phyloP scores from a whole-genome alignment of 345 rosid genomes.

The rapeseed (Brassica napus) region DNA sequence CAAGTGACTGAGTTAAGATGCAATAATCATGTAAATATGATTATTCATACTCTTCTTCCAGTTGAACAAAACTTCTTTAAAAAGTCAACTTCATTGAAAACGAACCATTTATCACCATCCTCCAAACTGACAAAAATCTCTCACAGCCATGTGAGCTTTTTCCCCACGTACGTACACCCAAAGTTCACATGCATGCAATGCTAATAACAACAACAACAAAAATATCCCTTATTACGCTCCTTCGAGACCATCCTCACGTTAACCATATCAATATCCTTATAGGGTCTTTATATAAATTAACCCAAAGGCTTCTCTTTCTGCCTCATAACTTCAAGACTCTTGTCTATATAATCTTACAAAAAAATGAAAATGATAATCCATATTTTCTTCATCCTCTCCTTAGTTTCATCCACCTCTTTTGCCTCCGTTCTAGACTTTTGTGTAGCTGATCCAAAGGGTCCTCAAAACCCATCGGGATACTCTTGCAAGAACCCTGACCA shows the following conservation, averaged over 20 bases:
- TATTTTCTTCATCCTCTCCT: constrained; percentile 45
- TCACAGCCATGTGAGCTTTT: constrained; percentile 33
- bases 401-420: constrained; percentile 50
- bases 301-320: background rate
- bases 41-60: background rate
- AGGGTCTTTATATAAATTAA: constrained; percentile 25
- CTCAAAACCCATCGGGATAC: constrained; percentile 71
- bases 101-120: constrained; percentile 3
- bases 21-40: background rate
- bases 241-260: constrained; percentile 41
- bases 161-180: constrained; percentile 36
- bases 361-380: constrained; percentile 45
- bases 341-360: background rate
- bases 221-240: constrained; percentile 7
- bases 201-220: background rate
- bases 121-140: constrained; percentile 31
- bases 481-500: constrained; percentile 56
- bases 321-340: constrained; percentile 29
- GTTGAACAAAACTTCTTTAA: background rate
- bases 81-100: constrained; percentile 1
- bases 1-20: background rate
- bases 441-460: constrained; percentile 56
- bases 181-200: constrained; percentile 46
- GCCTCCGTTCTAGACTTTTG: constrained; percentile 76
- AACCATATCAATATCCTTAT: constrained; percentile 36